phyloP scores from a whole-genome alignment of 305 asterid species.

The Plantago coronopus region DNA sequence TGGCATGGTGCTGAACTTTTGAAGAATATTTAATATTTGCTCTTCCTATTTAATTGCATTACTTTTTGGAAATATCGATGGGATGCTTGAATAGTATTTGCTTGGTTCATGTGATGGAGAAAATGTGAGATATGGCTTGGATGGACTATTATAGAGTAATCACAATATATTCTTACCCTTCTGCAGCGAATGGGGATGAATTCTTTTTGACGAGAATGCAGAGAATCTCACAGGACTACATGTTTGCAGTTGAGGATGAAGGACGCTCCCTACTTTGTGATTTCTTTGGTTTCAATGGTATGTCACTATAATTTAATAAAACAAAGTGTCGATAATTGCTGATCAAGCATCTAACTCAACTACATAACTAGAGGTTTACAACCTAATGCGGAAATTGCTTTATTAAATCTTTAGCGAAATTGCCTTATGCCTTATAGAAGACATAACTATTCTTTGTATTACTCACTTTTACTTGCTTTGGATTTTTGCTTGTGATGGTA shows the following conservation, averaged over 20 bases:
- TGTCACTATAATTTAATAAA: neutral
- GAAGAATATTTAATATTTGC: no score
- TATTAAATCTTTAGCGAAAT: no score
- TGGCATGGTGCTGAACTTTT: no score
- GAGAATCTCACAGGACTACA: slow-evolving; percentile 56
- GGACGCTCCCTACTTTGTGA: slow-evolving; percentile 57
- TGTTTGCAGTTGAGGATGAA: slow-evolving; percentile 60
- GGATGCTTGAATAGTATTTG: no score
- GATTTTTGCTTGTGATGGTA: neutral
- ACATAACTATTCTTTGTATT: no score
- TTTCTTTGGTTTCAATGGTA: slow-evolving; percentile 66
- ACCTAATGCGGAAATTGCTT: no score
- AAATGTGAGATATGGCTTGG: neutral
- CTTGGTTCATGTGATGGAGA: neutral
- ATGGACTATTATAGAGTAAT: neutral
- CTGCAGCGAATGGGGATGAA: slow-evolving; percentile 58
- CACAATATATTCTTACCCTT: neutral
- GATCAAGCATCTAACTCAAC: neutral
- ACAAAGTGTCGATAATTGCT: neutral
- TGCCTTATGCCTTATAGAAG: no score
- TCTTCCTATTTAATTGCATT: no score
- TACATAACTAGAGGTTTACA: no score
- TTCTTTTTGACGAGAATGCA: slow-evolving; percentile 71
- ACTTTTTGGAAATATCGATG: no score
- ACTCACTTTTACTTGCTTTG: no score